Evolutionary conservation across 208 protist genomes (phyloP).

Genomic region (Phytomonas francai): DNA sequence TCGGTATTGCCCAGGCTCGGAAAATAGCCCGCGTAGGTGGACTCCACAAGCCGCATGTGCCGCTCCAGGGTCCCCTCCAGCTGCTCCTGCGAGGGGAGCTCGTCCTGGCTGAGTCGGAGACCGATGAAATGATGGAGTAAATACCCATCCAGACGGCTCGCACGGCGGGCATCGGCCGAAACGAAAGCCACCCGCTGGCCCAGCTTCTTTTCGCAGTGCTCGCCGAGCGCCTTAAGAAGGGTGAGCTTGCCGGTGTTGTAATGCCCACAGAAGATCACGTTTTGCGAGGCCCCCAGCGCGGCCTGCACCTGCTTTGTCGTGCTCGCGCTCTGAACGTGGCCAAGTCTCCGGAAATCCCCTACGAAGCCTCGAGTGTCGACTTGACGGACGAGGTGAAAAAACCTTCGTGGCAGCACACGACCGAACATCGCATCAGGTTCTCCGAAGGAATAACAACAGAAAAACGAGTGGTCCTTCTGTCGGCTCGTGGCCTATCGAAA

Average conservation of each 20-base stretch:
- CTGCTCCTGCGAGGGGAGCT: conserved; percentile 83
- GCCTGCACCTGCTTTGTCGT: conserved; percentile 35
- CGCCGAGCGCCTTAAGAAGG: conserved; percentile 62
- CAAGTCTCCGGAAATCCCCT: conserved; percentile 46
- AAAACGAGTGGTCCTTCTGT: not conserved
- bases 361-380: conserved; percentile 72
- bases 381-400: conserved; percentile 51
- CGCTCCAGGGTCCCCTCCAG: conserved; percentile 77
- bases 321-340: conserved; percentile 23
- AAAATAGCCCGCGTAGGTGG: conserved; percentile 52
- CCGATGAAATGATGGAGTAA: conserved; percentile 77
- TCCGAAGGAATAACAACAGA: not conserved
- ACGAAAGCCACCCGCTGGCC: conserved; percentile 58
- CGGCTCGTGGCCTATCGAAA: not conserved
- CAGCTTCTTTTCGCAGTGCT: conserved; percentile 34
- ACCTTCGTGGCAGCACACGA: conserved; percentile 7
- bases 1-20: conserved; percentile 61
- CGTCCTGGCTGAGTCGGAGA: conserved; percentile 57
- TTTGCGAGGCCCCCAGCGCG: conserved; percentile 25
- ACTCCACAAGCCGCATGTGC: conserved; percentile 70
- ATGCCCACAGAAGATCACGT: conserved; percentile 73
- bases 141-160: conserved; percentile 55
- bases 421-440: conserved; percentile 15
- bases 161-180: conserved; percentile 51
- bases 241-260: conserved; percentile 78